A percentile compares a stretch with the other conserved stretches of the same genome.
These are phyloP conservation scores for Kluyveromyces starmeri DNA, from an alignment of 805 yeast species.

Conservation along the genomic window DNA sequence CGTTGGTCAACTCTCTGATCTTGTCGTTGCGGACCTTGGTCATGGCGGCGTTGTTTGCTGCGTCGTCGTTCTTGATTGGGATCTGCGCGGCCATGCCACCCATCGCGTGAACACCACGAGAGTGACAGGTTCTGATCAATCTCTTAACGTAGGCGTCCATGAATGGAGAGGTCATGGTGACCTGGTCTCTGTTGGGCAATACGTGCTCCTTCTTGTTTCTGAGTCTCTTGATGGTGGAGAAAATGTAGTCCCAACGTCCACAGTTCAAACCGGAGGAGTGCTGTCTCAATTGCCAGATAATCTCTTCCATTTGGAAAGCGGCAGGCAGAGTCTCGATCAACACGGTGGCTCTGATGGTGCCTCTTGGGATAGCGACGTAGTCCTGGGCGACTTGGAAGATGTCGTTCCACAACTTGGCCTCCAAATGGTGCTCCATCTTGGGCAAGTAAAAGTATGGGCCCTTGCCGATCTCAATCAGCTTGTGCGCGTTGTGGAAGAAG, in stretches of 20 bases:
- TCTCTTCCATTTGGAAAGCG: constrained; percentile 81
- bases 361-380: constrained; percentile 56
- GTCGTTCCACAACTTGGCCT: constrained; percentile 79
- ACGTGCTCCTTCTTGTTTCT: constrained; percentile 59
- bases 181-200: constrained; percentile 72
- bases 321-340: constrained; percentile 79
- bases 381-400: constrained; percentile 72
- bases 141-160: constrained; percentile 71
- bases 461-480: constrained; percentile 50
- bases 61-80: constrained; percentile 65
- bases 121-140: constrained; percentile 65
- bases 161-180: constrained; percentile 74
- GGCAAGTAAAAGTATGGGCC: constrained; percentile 82
- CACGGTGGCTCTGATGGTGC: constrained; percentile 74
- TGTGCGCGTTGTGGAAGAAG: constrained; percentile 66
- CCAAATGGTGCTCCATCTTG: constrained; percentile 79
- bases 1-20: constrained; percentile 65
- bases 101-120: constrained; percentile 76
- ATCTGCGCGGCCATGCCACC: constrained; percentile 90
- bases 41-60: constrained; percentile 57
- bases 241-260: constrained; percentile 87
- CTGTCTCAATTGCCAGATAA: constrained; percentile 63
- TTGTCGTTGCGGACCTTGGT: constrained; percentile 67
- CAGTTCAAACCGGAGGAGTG: constrained; percentile 78
- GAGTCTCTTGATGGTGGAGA: constrained; percentile 67